A percentile compares a stretch with the other conserved stretches of the same genome.
phyloP scores from a whole-genome alignment of 208 protist species.

The Trypanosoma caninum region DNA sequence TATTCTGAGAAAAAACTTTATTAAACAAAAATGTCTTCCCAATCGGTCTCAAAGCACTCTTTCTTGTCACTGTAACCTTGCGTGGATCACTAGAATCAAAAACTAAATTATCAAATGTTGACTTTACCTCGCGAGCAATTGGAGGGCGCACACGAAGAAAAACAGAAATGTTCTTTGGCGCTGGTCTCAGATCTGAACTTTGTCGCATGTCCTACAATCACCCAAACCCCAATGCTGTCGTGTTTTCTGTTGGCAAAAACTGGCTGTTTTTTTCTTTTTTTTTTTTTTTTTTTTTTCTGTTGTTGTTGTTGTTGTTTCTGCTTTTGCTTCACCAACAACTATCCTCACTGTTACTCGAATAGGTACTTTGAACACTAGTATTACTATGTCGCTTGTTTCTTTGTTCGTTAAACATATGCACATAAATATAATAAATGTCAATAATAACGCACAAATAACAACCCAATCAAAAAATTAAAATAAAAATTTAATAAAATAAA shows the following conservation, averaged over 20 bases:
- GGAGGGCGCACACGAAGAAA: conserved; percentile 82
- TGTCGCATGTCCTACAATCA: neutral
- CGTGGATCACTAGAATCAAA: conserved; percentile 48
- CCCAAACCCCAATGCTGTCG: neutral
- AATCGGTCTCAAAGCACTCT: conserved; percentile 32
- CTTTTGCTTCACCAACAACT: too few species aligned
- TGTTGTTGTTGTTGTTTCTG: too few species aligned
- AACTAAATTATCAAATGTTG: conserved; percentile 72
- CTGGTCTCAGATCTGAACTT: conserved; percentile 37
- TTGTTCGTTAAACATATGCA: too few species aligned
- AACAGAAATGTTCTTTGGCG: conserved; percentile 84
- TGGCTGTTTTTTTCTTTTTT: neutral
- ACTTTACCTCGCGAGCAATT: conserved; percentile 56
- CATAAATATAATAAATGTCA: too few species aligned
- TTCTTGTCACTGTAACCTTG: conserved; percentile 45
- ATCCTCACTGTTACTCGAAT: too few species aligned
- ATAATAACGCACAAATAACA: too few species aligned
- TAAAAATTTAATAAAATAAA: too few species aligned
- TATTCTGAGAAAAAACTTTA: conserved; percentile 52
- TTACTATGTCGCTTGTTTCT: too few species aligned
- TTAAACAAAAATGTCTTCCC: conserved; percentile 75
- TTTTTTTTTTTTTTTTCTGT: too few species aligned
- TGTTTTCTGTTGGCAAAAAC: conserved; percentile 10
- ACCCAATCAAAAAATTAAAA: too few species aligned
- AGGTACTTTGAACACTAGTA: too few species aligned